These are phyloP conservation scores for Casuarina equisetifolia DNA, from an alignment of 306 rosid species.

Conservation along the genomic window DNA sequence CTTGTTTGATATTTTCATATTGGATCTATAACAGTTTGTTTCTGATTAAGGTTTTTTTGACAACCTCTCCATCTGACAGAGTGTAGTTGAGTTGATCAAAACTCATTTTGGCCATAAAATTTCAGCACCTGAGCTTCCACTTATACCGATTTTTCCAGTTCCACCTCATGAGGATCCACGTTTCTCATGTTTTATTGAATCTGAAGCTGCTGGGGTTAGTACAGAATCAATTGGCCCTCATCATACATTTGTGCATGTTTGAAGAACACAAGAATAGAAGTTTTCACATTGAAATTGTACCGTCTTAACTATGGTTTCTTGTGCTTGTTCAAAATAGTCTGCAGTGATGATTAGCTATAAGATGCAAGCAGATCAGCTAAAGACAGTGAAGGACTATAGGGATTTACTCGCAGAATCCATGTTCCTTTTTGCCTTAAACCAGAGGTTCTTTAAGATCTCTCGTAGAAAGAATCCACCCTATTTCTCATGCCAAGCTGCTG, in stretches of 20 bases:
- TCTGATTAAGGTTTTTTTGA: conserved; percentile 28
- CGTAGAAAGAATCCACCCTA: conserved; percentile 94
- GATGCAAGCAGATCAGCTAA: conserved; percentile 69
- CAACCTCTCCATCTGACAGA: conserved; percentile 42
- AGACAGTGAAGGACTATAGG: conserved; percentile 83
- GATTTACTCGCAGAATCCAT: conserved; percentile 88
- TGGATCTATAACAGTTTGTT: conserved; percentile 19
- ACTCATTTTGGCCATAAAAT: conserved; percentile 71
- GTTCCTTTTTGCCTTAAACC: conserved; percentile 86
- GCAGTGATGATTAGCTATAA: conserved; percentile 97
- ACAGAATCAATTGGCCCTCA: conserved; percentile 27
- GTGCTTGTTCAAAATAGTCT: conserved; percentile 54
- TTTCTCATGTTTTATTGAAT: conserved; percentile 88
- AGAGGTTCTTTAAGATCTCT: conserved; percentile 88
- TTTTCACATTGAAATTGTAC: conserved; percentile 13
- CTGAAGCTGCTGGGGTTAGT: conserved; percentile 98
- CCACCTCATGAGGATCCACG: conserved; percentile 87
- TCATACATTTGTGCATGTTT: conserved; percentile 14
- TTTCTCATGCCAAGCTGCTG: conserved; percentile 88
- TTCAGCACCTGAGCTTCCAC: conserved; percentile 66
- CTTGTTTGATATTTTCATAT: conserved; percentile 23
- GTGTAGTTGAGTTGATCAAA: conserved; percentile 82
- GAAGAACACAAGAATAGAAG: conserved; percentile 3
- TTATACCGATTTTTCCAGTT: conserved; percentile 60
- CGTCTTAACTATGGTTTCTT: conserved; percentile 18